These are phyloP conservation scores for Backusella luteola DNA, from an alignment of 192 early-diverging fungal genomes.

Conservation along the genomic window DNA sequence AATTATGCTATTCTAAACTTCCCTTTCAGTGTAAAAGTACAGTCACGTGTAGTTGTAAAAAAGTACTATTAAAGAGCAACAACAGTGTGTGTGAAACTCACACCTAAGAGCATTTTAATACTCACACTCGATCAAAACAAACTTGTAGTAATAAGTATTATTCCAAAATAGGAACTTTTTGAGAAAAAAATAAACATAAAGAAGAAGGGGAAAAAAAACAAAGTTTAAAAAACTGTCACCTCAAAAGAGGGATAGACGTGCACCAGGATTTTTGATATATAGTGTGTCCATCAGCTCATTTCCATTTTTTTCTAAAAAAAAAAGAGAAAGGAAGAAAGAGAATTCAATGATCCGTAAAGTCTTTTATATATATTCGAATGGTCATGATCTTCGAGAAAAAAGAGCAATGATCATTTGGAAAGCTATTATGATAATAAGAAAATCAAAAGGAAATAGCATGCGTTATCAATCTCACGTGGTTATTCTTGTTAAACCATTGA, in stretches of 20 bases:
- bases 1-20: background rate
- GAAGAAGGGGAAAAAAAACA: background rate
- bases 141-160: constrained; percentile 5
- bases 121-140: background rate
- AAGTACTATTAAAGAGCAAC: background rate
- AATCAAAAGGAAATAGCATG: background rate
- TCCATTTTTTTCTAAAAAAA: background rate
- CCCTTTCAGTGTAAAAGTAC: background rate
- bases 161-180: constrained; percentile 7
- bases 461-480: background rate
- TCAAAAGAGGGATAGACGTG: background rate
- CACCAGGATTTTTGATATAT: background rate
- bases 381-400: background rate
- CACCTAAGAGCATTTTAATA: background rate
- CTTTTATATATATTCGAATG: background rate
- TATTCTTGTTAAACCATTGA: background rate
- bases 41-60: background rate
- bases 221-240: background rate
- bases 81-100: background rate
- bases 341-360: background rate
- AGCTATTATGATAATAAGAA: background rate
- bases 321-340: background rate
- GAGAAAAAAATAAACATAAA: constrained; percentile 4
- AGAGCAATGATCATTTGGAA: background rate
- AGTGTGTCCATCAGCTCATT: background rate